Percentiles rank a stretch among this genome's conserved stretches.
Evolutionary conservation across 176 grass and related monocot genomes (phyloP).

Genomic region (Aegilops speltoides): DNA sequence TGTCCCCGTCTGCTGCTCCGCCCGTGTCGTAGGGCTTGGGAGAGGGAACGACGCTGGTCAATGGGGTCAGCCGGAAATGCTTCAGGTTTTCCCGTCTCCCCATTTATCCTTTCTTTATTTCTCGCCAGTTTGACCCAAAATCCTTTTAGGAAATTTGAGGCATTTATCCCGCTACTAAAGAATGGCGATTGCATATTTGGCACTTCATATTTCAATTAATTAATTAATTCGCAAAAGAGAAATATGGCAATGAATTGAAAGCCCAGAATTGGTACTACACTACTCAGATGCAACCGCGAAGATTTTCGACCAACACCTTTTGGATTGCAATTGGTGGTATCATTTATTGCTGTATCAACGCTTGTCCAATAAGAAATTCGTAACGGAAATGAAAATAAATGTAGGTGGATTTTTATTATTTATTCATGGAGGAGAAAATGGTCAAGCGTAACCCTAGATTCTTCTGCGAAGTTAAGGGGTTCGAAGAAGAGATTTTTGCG

Average conservation of each 20-base stretch:
- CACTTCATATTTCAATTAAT: not conserved
- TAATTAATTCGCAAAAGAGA: not conserved
- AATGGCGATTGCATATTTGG: not conserved
- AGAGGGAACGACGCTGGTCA: not conserved
- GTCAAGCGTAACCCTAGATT: no score
- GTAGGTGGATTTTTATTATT: no score
- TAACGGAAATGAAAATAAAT: not conserved
- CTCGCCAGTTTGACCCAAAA: not conserved
- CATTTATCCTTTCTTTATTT: not conserved
- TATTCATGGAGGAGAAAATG: no score
- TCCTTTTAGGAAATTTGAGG: not conserved
- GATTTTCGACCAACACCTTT: not conserved
- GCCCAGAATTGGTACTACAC: not conserved
- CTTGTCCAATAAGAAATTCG: not conserved
- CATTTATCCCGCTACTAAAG: not conserved
- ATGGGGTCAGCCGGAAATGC: constrained; percentile 9
- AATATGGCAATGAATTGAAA: not conserved
- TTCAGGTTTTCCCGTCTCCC: not conserved
- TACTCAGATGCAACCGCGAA: not conserved
- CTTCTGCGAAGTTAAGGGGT: no score
- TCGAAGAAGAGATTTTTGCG: no score
- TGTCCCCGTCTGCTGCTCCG: not conserved
- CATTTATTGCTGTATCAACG: not conserved
- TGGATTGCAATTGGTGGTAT: not conserved
- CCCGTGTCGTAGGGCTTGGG: constrained; percentile 19